Evolutionary conservation across 257 asterid species (phyloP), one percentile per base, ranked within the genome.

Genomic region (Solanum pennellii): DNA sequence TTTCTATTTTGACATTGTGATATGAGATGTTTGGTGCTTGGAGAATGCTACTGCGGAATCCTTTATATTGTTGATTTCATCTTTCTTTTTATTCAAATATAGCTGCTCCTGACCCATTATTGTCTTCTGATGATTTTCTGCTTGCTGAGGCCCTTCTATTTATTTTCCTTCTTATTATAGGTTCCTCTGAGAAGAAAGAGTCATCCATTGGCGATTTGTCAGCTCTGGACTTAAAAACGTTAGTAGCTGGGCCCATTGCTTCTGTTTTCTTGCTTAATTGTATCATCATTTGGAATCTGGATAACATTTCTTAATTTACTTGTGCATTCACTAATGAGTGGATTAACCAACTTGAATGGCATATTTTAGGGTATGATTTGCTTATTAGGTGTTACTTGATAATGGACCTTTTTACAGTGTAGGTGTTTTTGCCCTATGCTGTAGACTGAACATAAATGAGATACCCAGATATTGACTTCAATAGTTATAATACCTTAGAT

Each of bases 191-290:
- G 92, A 94, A 90, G 90, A 96, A 90, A 84, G 86, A 91, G 66
- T 68, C 93, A 84, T 87, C 94, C 56, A 86, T 94, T 87, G 98
- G 95, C 60, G 97, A 95, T 39, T 90, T 95, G 88, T 89, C 99
- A 66, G 91, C 96, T 84, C 91, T 95, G 94, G 96, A 93, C 92
- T 88, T 94, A 84, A 97, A 93, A 91, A 89, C 96, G 98, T 94
- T 86, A 90, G 93, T 91, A 59, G 44, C 72, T 41, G 29, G 74
- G 68, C 1, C 42, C 44, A 47, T 29, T 80, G 44, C 29, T 31
- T 80, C 27, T 47, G 68, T 27, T 80, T 80, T 47, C 41, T 16
- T 49, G 44, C 68, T 47, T 79, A 45, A 7, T 79, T 47, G 5
- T 79, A 79, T 79, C 84, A 27, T 45, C n/a, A 79, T 45, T 27